These are phyloP conservation scores for Parathielavia hyrcaniae DNA, from an alignment of 495 filamentous ascomycete genomes.

Conservation along the genomic window DNA sequence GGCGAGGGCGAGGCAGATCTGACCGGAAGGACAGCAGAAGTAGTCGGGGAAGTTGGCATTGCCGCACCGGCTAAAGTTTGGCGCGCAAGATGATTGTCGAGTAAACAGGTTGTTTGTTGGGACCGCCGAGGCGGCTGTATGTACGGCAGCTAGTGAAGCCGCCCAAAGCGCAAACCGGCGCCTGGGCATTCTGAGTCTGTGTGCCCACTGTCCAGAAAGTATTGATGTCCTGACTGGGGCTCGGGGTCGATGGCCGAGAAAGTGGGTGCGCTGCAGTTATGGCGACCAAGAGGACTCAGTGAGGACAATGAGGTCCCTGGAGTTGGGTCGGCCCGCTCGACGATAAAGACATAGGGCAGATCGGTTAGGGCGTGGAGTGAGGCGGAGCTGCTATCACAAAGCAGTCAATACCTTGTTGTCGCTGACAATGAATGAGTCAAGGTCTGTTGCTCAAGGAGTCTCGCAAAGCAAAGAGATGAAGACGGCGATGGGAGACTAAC, in stretches of 20 bases:
- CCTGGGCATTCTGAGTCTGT: constrained; percentile 17
- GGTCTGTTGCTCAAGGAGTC: not conserved
- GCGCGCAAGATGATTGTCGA: constrained; percentile 32
- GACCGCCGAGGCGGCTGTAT: constrained; percentile 30
- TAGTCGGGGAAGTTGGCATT: constrained; percentile 51
- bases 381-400: constrained; percentile 10
- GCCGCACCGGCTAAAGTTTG: constrained; percentile 44
- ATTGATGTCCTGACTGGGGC: not conserved
- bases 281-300: not conserved
- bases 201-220: not conserved
- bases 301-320: constrained; percentile 4
- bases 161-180: constrained; percentile 20
- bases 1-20: constrained; percentile 62
- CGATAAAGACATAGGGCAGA: constrained; percentile 4
- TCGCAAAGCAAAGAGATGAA: constrained; percentile 4
- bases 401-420: constrained; percentile 4
- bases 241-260: not conserved
- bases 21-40: constrained; percentile 66
- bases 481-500: not conserved
- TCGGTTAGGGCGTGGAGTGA: not conserved
- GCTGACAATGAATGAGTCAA: constrained; percentile 8
- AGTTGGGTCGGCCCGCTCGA: not conserved
- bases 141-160: constrained; percentile 30
- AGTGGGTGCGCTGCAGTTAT: not conserved
- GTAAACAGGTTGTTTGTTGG: constrained; percentile 29